Percentiles rank a stretch among this genome's conserved stretches.
These are phyloP conservation scores for Pythium biforme DNA, from an alignment of 352 stramenopile species.

Conservation along the genomic window DNA sequence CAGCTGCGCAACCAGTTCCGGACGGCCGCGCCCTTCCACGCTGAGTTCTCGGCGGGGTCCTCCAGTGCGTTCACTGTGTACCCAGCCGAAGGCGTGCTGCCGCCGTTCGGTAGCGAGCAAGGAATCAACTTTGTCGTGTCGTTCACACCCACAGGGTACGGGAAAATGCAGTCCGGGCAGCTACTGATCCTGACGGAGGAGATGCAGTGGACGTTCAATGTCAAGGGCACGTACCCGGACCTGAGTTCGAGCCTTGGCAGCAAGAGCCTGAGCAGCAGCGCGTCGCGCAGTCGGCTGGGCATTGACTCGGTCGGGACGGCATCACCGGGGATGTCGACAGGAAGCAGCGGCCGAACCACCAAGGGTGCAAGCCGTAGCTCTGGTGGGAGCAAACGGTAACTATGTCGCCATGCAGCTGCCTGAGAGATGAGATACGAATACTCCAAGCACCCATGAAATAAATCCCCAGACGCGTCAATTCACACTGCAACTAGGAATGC, in stretches of 20 bases:
- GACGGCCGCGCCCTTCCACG: constrained; percentile 65
- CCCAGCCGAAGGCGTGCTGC: constrained; percentile 69
- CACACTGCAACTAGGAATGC: too few relatives aligned
- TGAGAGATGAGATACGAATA: too few relatives aligned
- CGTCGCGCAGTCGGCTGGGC: constrained; percentile 38
- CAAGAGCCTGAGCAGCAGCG: constrained; percentile 52
- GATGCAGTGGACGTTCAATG: constrained; percentile 93
- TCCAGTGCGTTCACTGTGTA: constrained; percentile 90
- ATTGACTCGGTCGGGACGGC: constrained; percentile 28
- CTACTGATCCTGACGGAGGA: constrained; percentile 88
- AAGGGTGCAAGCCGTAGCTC: neutral
- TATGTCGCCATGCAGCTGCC: too few relatives aligned
- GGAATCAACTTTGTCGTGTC: constrained; percentile 82
- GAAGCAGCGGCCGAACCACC: neutral
- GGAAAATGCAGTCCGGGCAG: constrained; percentile 87
- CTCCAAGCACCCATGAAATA: too few relatives aligned
- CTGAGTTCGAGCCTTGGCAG: constrained; percentile 35
- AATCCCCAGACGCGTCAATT: too few relatives aligned
- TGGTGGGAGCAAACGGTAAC: neutral
- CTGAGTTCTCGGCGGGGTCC: constrained; percentile 85
- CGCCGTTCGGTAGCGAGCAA: constrained; percentile 67
- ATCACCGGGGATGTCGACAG: constrained; percentile 8
- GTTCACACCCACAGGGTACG: constrained; percentile 91
- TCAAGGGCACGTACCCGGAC: constrained; percentile 86
- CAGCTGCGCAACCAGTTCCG: constrained; percentile 88